Conservation (phyloP, 2,329 filamentous ascomycete species). For the Talaromyces funiculosus region DNA sequence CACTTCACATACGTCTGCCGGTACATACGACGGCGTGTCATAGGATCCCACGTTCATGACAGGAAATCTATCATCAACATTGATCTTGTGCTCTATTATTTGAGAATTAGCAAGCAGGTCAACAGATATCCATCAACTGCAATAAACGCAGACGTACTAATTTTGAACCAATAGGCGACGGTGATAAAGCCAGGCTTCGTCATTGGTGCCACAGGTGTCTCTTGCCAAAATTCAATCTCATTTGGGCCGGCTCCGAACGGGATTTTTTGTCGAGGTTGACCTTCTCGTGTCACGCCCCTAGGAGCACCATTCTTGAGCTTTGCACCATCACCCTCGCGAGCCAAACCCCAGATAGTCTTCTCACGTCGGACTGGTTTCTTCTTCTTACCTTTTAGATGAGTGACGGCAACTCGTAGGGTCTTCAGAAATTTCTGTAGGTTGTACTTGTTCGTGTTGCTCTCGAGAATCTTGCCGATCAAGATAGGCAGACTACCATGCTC, state of each 20-base stretch:
- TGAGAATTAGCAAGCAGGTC: background rate
- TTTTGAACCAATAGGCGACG: background rate
- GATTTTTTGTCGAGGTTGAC: constrained; percentile 27
- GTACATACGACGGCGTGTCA: constrained; percentile 55
- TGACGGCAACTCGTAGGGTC: constrained; percentile 36
- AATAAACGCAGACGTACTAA: background rate
- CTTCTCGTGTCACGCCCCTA: background rate
- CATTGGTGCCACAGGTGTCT: constrained; percentile 18
- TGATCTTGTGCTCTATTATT: constrained; percentile 32
- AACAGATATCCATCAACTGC: background rate
- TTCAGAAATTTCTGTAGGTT: constrained; percentile 42
- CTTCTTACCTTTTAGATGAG: constrained; percentile 35
- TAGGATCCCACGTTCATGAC: constrained; percentile 59
- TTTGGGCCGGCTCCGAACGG: constrained; percentile 44
- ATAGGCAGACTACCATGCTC: constrained; percentile 29
- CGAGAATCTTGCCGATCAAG: background rate
- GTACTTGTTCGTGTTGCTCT: background rate
- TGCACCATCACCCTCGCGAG: constrained; percentile 35
- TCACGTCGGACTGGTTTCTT: constrained; percentile 37
- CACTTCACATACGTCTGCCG: constrained; percentile 59
- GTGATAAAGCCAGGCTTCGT: constrained; percentile 5
- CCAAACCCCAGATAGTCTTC: constrained; percentile 46
- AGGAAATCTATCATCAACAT: constrained; percentile 39
- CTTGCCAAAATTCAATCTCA: constrained; percentile 50
- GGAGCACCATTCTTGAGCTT: constrained; percentile 20